Conservation (phyloP, 305 asterid genomes). For the Lippia alba region DNA sequence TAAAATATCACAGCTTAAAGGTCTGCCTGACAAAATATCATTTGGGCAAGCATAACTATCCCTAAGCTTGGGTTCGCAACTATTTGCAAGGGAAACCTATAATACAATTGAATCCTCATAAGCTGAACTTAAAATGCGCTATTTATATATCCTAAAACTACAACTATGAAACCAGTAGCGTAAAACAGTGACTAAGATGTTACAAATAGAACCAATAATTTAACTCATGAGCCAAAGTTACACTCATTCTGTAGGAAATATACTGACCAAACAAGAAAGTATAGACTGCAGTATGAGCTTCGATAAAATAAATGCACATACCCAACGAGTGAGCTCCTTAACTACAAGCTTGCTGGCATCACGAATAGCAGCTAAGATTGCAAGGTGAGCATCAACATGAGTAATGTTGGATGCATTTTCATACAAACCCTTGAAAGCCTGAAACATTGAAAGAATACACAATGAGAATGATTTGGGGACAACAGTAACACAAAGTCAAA, state of each 20-base stretch:
- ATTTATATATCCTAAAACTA: slow-evolving; percentile 1
- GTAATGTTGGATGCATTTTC: slow-evolving; percentile 78
- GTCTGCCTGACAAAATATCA: background rate
- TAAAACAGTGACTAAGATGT: background rate
- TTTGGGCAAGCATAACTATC: too few relatives aligned
- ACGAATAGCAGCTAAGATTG: slow-evolving; percentile 83
- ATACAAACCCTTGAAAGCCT: slow-evolving; percentile 95
- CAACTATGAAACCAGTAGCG: background rate
- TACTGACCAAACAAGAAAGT: slow-evolving; percentile 5
- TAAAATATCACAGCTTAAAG: background rate
- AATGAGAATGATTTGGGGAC: slow-evolving; percentile 21
- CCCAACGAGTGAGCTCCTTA: slow-evolving; percentile 99
- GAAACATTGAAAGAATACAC: slow-evolving; percentile 32
- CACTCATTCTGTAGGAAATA: too few relatives aligned
- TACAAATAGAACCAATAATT: too few relatives aligned
- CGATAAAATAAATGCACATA: slow-evolving; percentile 44
- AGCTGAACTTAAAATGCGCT: too few relatives aligned
- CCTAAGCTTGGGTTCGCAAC: too few relatives aligned
- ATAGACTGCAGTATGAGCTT: slow-evolving; percentile 1
- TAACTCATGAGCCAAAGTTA: too few relatives aligned
- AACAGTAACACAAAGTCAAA: slow-evolving; percentile 16
- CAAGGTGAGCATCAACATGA: slow-evolving; percentile 81
- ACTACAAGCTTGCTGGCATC: slow-evolving; percentile 99
- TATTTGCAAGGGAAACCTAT: too few relatives aligned
- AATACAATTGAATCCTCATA: too few relatives aligned